These are phyloP conservation scores for Talaromyces ruber DNA, from an alignment of 495 filamentous ascomycete species.

Conservation along the genomic window DNA sequence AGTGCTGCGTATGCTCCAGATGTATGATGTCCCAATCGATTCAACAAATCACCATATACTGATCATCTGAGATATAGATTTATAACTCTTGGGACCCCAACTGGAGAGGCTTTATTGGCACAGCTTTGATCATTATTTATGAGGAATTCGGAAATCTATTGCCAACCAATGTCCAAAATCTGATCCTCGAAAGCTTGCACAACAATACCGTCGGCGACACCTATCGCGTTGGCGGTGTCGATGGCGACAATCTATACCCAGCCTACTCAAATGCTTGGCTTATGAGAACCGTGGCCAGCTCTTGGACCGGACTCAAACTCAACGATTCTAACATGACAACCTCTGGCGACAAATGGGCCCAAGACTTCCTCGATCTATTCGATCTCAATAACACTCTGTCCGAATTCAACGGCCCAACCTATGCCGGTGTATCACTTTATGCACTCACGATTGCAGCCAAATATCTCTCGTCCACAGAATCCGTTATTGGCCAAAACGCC, in stretches of 20 bases:
- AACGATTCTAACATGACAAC: conserved; percentile 28
- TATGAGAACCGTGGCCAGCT: conserved; percentile 30
- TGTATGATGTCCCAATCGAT: too few relatives aligned
- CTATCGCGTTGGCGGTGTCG: conserved; percentile 34
- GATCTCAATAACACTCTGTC: conserved; percentile 26
- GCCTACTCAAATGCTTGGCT: conserved; percentile 34
- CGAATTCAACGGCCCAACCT: conserved; percentile 36
- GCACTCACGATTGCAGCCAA: conserved; percentile 32
- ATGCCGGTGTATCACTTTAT: conserved; percentile 32
- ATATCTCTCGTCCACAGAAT: conserved; percentile 18
- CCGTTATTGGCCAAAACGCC: conserved; percentile 22
- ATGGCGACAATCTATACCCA: conserved; percentile 35
- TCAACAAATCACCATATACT: too few relatives aligned
- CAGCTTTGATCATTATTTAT: conserved; percentile 26
- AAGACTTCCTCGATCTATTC: conserved; percentile 28
- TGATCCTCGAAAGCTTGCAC: conserved; percentile 24
- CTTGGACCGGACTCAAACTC: conserved; percentile 26
- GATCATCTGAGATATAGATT: conserved; percentile 11
- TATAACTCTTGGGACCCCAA: conserved; percentile 36
- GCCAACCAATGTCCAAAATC: conserved; percentile 13
- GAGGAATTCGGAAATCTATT: conserved; percentile 29
- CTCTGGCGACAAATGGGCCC: conserved; percentile 23
- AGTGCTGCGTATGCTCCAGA: conserved; percentile 18
- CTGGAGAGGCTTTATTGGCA: conserved; percentile 33
- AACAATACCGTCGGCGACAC: conserved; percentile 28